These are phyloP conservation scores for Coemansia erecta DNA, from an alignment of 192 early-diverging fungal species.

Conservation along the genomic window DNA sequence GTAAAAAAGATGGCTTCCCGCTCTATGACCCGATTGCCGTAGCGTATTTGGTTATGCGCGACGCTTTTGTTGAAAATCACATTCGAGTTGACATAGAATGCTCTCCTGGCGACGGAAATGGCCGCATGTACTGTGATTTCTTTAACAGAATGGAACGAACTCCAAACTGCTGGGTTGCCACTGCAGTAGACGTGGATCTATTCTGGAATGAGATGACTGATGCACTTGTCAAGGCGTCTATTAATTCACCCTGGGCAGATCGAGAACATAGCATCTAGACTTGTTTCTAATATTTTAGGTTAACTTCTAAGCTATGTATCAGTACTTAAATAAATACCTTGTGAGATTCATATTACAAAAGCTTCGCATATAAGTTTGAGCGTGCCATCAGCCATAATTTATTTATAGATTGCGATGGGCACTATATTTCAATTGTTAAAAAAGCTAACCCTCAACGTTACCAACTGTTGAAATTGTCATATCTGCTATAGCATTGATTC, in stretches of 20 bases:
- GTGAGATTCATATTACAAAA: too few species aligned
- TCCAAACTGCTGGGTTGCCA: constrained; percentile 28
- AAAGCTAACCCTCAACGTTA: constrained; percentile 10
- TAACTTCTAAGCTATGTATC: too few species aligned
- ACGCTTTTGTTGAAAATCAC: constrained; percentile 11
- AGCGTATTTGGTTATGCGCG: constrained; percentile 25
- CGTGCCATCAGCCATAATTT: too few species aligned
- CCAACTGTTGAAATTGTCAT: constrained; percentile 6
- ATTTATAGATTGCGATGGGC: too few species aligned
- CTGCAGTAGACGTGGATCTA: constrained; percentile 9
- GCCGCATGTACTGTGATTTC: constrained; percentile 18
- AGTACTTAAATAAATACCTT: too few species aligned
- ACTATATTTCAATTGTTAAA: not conserved
- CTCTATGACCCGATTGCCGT: constrained; percentile 33
- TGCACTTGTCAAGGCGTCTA: constrained; percentile 9
- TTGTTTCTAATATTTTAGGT: too few species aligned
- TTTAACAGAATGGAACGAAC: not conserved
- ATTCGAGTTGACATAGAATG: constrained; percentile 19
- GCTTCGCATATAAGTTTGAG: too few species aligned
- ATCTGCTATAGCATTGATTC: not conserved
- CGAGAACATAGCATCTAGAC: too few species aligned
- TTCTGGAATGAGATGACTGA: constrained; percentile 34
- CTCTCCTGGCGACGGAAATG: not conserved
- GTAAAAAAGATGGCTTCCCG: constrained; percentile 15
- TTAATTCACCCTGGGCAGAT: not conserved